Evolutionary conservation across 495 filamentous ascomycete genomes (phyloP), one percentile per base, ranked within the genome.

Genomic region (Diplogelasinospora grovesii): DNA sequence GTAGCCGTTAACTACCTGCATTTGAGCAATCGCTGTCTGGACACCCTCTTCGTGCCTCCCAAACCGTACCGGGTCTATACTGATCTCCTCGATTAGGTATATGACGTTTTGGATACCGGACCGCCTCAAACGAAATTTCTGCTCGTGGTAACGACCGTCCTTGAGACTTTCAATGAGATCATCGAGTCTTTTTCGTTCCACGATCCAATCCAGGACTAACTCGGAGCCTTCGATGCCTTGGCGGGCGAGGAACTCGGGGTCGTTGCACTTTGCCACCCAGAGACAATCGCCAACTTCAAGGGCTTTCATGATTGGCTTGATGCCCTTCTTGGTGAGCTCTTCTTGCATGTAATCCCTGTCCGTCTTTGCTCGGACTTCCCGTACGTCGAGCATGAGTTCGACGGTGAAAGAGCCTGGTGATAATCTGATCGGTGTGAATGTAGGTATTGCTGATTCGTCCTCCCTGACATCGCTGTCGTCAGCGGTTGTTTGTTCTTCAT

Each of bases 111-210:
- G 78, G 21, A 89, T 65, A 1, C 85, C 85, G 0, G 77, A 81
- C 38, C 78, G 78, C 25, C 71, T 70, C 3, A 90, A 71, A 1
- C 86, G 80, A 48, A 88, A 90, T 50, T 93, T 92, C 48, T 93
- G 86, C 50, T 93, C 86, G 48, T 81, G 81, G 51, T 89, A 92
- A 1, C 86, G 78, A 0, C 85, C 84, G 37, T 92, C 86, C 57
- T 83, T 89, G 56, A 92, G 85, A 31, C 82, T 86, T 19, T 73
- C 65, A 6, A 92, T 68, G 3, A 93, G 69, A 59, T 93, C 86
- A 48, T 93, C 86, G 0, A 89, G 71, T 2, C 86, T 73, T 52
- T 93, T 93, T 34, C 86, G 75, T 60, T 93, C 86, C 0, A 90
- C 72, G 21, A 93, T 85, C 68, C 78, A 86, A 54, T 90, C 86